Base-by-base conservation (phyloP, 257 asterid species). In the Ajuga chamaepitys region DNA sequence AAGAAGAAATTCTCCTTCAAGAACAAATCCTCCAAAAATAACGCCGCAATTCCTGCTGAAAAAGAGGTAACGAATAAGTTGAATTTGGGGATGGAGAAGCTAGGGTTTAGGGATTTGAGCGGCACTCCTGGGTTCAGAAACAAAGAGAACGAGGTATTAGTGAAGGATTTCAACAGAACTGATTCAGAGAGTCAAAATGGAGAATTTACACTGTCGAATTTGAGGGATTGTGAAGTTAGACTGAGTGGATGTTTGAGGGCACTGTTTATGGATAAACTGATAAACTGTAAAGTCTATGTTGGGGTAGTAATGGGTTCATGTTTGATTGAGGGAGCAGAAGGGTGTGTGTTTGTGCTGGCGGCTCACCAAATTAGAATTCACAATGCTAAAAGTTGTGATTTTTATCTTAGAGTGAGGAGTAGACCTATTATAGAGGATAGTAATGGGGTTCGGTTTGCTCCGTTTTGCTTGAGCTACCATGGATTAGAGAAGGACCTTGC, bases 341-440 rank as follows among this genome's bases (percentile, higher is more conserved):
- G 72, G 35, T 91, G 94, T 52, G 74, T 83, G 22, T 83, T 91
- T 11, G 76, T 91, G 58, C 66, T 88, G 83, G 98, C 87, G 0
- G 80, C 96, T 0, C 98, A 91, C 68, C 95, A 88, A 74, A 91
- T 91, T 47, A 81, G 95, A 71, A 85, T 91, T 73, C 98, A 91
- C 60, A 76, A 82, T 40, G 90, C 95, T 1, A 82, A 79, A 64
- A 57, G 68, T 9, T 91, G 96, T 38, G 95, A 83, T 75, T 91
- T 88, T 70, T 85, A 91, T 73, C 84, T 86, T 64, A 79, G 95
- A 7, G 92, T 66, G 30, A 80, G 96, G 78, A 91, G 98, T 75
- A 86, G 95, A 62, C 95, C 98, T n/a, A 88, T 88, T 55, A 85
- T 91, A 54, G 98, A 91, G 82, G 92, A 91, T 52, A 54, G 95